Evolutionary conservation across 345 rosid genomes (phyloP), one percentile per base, ranked within the genome.

Genomic region (Reutealis trisperma): DNA sequence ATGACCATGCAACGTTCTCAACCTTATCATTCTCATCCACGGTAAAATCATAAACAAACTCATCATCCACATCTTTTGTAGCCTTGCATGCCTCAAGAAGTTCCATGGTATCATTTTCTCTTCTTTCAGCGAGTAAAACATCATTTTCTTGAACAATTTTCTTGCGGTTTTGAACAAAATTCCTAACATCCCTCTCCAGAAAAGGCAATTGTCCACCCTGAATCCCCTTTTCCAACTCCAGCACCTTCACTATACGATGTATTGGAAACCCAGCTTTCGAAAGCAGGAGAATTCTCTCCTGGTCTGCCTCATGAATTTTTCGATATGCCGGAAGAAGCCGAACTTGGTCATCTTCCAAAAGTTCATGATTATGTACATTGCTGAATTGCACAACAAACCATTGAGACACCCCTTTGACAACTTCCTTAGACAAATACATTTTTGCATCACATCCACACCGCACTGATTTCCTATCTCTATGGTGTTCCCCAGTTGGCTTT

Each of bases 371-470:
- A 82, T 95, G 99, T 66, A 95, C 86, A 85, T 95, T 93, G 76
- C 99, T 93, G 77, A 91, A 95, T 74, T 95, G 99, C 18, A 95
- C 90, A 61, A 95, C 89, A 70, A 81, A 95, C 98, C 99, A 95
- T 44, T 90, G 99, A 72, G 80, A 52, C 49, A 76, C 87, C 58
- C 93, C 92, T 55, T 88, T 80, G 80, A 88, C 88, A 73, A 91
- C 76, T 83, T 95, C 94, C 79, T 93, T 93, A 2, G 94, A 89
- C 83, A 95, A 76, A 82, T 93, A 95, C 66, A 95, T 63, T 82
- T 95, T 95, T 1, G 94, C 93, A 85, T 95, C 99, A 70, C 99
- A 95, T 68, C 99, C 99, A 70, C 97, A 93, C 9, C 99, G 85
- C 55, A 93, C 94, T 0, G 98, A 95, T 75, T 93, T 93, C 66